Evolutionary conservation across 2,329 filamentous ascomycete genomes (phyloP).

Genomic region (Pseudogymnoascus sp.): DNA sequence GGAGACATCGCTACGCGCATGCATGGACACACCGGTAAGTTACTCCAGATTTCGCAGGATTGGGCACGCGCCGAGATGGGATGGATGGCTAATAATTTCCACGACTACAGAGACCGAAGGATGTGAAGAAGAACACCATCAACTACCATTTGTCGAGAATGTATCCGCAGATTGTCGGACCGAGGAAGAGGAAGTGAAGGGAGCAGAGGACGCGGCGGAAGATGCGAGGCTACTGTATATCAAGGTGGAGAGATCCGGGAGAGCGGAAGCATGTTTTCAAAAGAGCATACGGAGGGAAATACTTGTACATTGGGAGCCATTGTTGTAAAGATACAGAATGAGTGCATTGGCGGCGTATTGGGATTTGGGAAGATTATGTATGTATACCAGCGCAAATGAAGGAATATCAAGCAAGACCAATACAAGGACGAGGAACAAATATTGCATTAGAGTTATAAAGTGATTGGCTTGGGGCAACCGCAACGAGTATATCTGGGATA

Average conservation of each 20-base stretch:
- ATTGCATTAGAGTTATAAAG: neutral
- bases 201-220: neutral
- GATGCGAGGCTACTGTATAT: neutral
- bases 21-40: conserved; percentile 74
- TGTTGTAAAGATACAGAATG: conserved; percentile 3
- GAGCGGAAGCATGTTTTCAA: neutral
- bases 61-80: neutral
- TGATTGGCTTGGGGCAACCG: neutral
- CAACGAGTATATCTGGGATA: neutral
- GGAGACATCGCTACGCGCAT: conserved; percentile 52
- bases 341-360: conserved; percentile 9
- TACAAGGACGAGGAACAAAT: neutral
- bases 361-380: conserved; percentile 7
- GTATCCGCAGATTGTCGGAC: conserved; percentile 63
- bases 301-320: conserved; percentile 5
- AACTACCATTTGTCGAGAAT: conserved; percentile 83
- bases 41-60: conserved; percentile 20
- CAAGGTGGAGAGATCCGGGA: neutral
- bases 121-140: conserved; percentile 64
- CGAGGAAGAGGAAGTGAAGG: conserved; percentile 53
- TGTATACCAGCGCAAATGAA: conserved; percentile 6
- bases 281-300: neutral
- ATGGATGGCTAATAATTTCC: conserved; percentile 13
- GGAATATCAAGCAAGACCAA: neutral
- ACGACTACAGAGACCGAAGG: conserved; percentile 41